Conservation (phyloP, 1,139 yeast genomes). For the Debaryomyces fabryi region DNA sequence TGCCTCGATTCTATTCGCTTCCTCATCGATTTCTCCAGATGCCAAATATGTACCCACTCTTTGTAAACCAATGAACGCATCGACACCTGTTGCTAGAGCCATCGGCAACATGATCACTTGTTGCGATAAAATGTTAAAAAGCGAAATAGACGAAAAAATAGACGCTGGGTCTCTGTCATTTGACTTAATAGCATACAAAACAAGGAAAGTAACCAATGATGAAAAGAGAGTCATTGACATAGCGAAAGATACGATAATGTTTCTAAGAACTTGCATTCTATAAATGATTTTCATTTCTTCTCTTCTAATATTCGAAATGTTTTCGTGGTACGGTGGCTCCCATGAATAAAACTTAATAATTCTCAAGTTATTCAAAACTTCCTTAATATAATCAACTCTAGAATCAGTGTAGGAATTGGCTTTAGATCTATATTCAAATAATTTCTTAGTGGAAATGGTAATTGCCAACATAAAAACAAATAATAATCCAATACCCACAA, state of each 20-base stretch:
- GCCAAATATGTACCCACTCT: conserved; percentile 60
- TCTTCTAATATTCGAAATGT: conserved; percentile 44
- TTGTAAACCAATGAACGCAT: conserved; percentile 60
- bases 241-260: conserved; percentile 56
- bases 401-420: conserved; percentile 57
- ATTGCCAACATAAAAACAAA: conserved; percentile 43
- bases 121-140: conserved; percentile 58
- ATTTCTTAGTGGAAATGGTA: conserved; percentile 32
- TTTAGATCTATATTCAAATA: conserved; percentile 44
- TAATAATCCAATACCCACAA: conserved; percentile 59
- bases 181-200: conserved; percentile 51
- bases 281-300: conserved; percentile 51
- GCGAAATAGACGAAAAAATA: conserved; percentile 75
- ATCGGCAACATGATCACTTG: conserved; percentile 64
- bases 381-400: conserved; percentile 64
- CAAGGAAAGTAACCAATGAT: conserved; percentile 70
- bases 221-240: conserved; percentile 63
- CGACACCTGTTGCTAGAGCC: conserved; percentile 65
- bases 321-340: conserved; percentile 59
- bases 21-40: conserved; percentile 15
- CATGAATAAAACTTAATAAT: conserved; percentile 69
- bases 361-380: conserved; percentile 64
- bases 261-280: conserved; percentile 55
- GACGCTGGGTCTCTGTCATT: conserved; percentile 58
- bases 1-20: conserved; percentile 21